Base-by-base conservation (phyloP, 495 filamentous ascomycete genomes). In the Podospora fimiseda region DNA sequence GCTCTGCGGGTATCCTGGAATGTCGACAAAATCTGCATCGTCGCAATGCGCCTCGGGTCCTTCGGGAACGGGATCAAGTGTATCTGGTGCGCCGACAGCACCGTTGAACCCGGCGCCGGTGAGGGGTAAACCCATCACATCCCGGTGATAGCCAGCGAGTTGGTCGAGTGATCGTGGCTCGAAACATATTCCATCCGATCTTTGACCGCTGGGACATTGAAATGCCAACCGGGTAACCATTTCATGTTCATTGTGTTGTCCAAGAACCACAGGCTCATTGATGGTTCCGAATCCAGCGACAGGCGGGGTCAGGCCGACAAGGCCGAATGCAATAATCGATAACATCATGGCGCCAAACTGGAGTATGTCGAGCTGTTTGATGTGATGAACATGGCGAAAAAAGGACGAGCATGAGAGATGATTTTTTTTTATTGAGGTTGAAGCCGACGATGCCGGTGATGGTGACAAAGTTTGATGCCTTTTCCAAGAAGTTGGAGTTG, bases 171-270 rank as follows among this genome's bases (percentile, higher is more conserved):
- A 65, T 3, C 60, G 51, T 3, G 60, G 57, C 16, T 65, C 62
- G 37, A 65, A 65, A 55, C 62, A 65, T 9, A 41, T 41, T 7
- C 62, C 62, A 36, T 65, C 62, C 2, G 59, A 62, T 38, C 57
- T 57, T 15, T 44, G 47, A n/a, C 53, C 60, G 15, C 42, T 45
- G 8, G 51, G 48, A 20, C 62, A 65, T 46, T 62, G 62, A 41
- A 65, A 63, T 1, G 62, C 62, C 41, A 62, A 24, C n/a, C 62
- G 60, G 5, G 62, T 65, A 43, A 65, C 56, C 54, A 65, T 60
- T 43, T 65, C 62, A 52, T 65, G 62, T 49, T 65, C 62, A 42
- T 65, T 65, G 52, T 65, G 60, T 44, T 65, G 62, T 1, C 53
- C 51, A 24, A 65, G 42, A 14, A 65, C 13, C 1, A 46, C 21